Evolutionary conservation across 1,284 basidiomycete species (phyloP), one percentile per base, ranked within the genome.

Genomic region (Cutaneotrichosporon sp.): DNA sequence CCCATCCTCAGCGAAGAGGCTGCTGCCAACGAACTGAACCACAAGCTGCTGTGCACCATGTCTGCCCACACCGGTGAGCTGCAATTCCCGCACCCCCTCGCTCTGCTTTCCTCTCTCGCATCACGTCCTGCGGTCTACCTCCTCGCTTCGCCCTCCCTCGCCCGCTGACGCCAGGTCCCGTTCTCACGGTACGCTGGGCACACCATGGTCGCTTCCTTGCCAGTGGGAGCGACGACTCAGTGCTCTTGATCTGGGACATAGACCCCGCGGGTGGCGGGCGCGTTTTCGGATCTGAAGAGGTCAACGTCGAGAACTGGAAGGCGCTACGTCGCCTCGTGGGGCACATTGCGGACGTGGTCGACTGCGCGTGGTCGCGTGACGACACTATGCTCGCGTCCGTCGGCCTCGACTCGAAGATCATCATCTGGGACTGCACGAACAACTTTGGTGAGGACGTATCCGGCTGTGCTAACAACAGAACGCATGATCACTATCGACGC

Each of bases 271-370:
- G 90, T 31, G 87, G 87, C 61, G 91, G 92, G 18, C 90, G 90
- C 76, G 88, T 94, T 2, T 97, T 91, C 86, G 93, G 94, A 4
- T 89, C 90, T 26, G 91, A 93, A 71, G 93, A 96, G 75, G 86
- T 93, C 66, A 97, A 96, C 76, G 86, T 97, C n/a, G 97, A 99
- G 80, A 91, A 90, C 40, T 99, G 96, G 96, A 96, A 95, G 76
- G 91, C 94, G 4, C 80, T 95, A 72, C 91, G 92, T 67, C 86
- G 95, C 51, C 82, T 99, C 3, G 90, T 92, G 31, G 97, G 93
- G 0, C 96, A 99, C 77, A 90, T 92, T 67, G 94, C 92, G 92
- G 96, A 99, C 80, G 92, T 99, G 2, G 92, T 92, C 30, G 95
- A 98, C 77, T 84, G 98, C 51, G 93, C 94, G 4, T 99, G 97